Base-by-base conservation (phyloP, 805 yeast genomes). In the Metschnikowia similis region DNA sequence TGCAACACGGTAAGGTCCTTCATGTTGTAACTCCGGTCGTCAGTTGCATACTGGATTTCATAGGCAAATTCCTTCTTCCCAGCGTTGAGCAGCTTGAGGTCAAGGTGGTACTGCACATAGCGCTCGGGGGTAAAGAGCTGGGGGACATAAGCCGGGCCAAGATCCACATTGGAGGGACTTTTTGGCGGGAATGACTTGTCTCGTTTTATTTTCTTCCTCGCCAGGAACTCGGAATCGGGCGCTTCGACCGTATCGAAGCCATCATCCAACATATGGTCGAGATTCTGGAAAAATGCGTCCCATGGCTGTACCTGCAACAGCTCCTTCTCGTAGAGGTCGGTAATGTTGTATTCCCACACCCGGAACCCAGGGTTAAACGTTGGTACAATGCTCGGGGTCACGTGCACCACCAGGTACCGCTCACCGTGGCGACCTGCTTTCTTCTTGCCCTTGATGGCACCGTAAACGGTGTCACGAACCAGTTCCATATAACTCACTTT, bases 301-400 rank as follows among this genome's bases (percentile, higher is more conserved):
- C 94, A 87, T 6, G 85, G 75, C 51, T 71, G 72, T 55, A 55
- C 68, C 27, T 47, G 30, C 31, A 40, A 27, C 28, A 58, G 49
- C 37, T 56, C 57, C 14, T 55, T 49, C 16, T 54, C 56, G n/a
- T 63, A 69, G 41, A 86, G 61, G 1, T 75, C 84, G 0, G 88
- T 77, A 35, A 80, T 78, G 60, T 89, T 89, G 65, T 89, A 89
- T 63, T 89, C 96, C 94, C 95, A 89, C 2, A 89, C 82, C 55
- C 96, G 74, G 53, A 89, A 61, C 5, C 90, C 88, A 5, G 96
- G 90, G 56, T 87, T 87, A 67, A 84, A 89, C 0, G 95, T 89
- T 3, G 96, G 96, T 11, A 89, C 80, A 11, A 89, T 81, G 48
- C 91, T 84, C 1, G 90, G 83, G 2, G 83, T 76, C 13, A 89